Conservation (phyloP, 176 grass and related monocot genomes). For the Aegilops speltoides region DNA sequence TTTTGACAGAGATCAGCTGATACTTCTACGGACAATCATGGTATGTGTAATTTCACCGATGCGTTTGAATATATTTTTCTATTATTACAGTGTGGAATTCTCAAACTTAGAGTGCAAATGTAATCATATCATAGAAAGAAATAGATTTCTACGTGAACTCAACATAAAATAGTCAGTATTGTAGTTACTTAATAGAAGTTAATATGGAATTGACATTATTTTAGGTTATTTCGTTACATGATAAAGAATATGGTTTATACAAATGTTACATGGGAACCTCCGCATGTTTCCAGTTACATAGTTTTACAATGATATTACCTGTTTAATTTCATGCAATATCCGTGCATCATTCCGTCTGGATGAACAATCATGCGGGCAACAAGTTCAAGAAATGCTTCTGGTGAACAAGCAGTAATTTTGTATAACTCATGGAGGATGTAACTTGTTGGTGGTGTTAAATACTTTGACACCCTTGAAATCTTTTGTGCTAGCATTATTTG, state of each 20-base stretch:
- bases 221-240: neutral
- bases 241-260: neutral
- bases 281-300: neutral
- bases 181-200: neutral
- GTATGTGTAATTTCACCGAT: neutral
- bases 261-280: neutral
- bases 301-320: neutral
- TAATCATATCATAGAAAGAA: neutral
- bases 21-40: neutral
- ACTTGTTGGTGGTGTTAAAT: too few species aligned
- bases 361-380: too few species aligned
- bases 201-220: neutral
- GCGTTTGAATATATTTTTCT: neutral
- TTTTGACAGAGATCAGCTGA: neutral
- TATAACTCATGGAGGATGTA: too few species aligned
- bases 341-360: too few species aligned
- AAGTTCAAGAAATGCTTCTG: too few species aligned
- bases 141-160: neutral
- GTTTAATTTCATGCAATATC: too few species aligned
- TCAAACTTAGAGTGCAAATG: neutral
- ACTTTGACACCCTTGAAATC: too few species aligned
- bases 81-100: neutral
- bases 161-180: neutral
- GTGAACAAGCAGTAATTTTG: too few species aligned
- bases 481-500: too few species aligned